Base-by-base conservation (phyloP, 164 flowering plant genomes). In the Amborella trichopoda region DNA sequence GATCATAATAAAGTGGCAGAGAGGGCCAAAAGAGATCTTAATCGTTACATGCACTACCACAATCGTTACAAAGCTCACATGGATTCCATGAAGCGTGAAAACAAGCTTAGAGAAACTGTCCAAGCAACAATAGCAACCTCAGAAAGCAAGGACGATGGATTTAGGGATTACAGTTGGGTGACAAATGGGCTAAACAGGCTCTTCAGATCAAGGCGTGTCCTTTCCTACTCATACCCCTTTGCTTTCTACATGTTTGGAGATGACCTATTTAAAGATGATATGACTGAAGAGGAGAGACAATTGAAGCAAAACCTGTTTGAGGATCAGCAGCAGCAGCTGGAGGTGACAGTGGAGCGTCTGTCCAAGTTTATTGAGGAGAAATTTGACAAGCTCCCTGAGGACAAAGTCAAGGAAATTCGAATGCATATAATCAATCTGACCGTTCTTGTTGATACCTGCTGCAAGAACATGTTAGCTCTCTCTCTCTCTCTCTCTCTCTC, bases 201-300 rank as follows among this genome's bases (percentile, higher is more conserved):
- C 36, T 73, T 70, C 61, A 61, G 78, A 56, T 73, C 72, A 26
- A 68, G 81, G 59, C 66, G 78, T 4, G 70, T 72, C 24, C 74
- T 76, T 42, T 73, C 74, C 6, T 73, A 68, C 58, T 68, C 81
- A 17, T 76, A 73, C 44, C 72, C 78, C n/a, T 76, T 76, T 70
- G 76, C 78, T 37, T 76, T 44, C 55, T 73, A 68, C 55, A 76
- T 76, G 81, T 76, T 76, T 68, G 78, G 81, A 2, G 64, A 72
- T 30, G 73, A 70, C 21, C 70, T 73, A 23, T 76, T 76, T 37
- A 55, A 40, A 40, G 70, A 58, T 59, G 81, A 73, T 42, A 68
- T 76, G 81, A 64, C 62, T 1, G 43, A 37, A 26, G 60, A 59
- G 53, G 54, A 58, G 46, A 59, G 59, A 40, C 70, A 70, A 39